Conservation (phyloP, 2,329 filamentous ascomycete species). For the Fusarium chaquense region DNA sequence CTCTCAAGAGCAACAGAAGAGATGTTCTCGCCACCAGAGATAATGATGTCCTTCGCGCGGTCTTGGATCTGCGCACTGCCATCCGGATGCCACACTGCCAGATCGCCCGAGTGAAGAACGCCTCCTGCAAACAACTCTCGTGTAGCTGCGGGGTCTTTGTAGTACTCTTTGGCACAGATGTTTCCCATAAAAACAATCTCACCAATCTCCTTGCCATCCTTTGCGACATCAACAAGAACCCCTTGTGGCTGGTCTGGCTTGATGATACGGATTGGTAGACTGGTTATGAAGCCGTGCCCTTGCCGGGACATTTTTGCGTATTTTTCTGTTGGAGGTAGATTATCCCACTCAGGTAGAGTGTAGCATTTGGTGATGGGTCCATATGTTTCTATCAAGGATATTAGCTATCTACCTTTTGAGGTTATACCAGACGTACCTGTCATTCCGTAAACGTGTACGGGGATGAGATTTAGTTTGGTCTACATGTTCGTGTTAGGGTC, state of each 20-base stretch:
- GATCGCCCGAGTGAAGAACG: constrained; percentile 87
- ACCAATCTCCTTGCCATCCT: constrained; percentile 63
- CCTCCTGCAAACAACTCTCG: constrained; percentile 88
- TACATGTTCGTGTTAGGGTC: constrained; percentile 35
- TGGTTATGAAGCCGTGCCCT: constrained; percentile 90
- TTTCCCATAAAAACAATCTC: constrained; percentile 87
- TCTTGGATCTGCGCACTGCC: constrained; percentile 93
- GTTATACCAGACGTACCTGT: constrained; percentile 55
- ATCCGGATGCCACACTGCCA: constrained; percentile 93
- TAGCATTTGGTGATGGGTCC: constrained; percentile 97
- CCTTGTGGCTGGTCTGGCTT: constrained; percentile 80
- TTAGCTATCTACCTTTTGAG: background rate
- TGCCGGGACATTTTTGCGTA: constrained; percentile 93
- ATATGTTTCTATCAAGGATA: constrained; percentile 75
- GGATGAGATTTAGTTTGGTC: constrained; percentile 79
- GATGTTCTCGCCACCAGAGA: constrained; percentile 97
- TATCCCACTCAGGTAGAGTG: constrained; percentile 85
- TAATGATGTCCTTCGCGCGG: constrained; percentile 97
- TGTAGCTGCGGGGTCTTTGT: constrained; percentile 89
- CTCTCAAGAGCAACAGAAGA: constrained; percentile 92
- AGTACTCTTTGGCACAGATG: constrained; percentile 92
- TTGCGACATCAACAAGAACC: constrained; percentile 59
- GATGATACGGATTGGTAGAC: constrained; percentile 83
- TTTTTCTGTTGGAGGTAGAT: constrained; percentile 77
- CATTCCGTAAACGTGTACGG: constrained; percentile 92